phyloP scores from a whole-genome alignment of 768 basidiomycete species.

The Mycena latifolia region DNA sequence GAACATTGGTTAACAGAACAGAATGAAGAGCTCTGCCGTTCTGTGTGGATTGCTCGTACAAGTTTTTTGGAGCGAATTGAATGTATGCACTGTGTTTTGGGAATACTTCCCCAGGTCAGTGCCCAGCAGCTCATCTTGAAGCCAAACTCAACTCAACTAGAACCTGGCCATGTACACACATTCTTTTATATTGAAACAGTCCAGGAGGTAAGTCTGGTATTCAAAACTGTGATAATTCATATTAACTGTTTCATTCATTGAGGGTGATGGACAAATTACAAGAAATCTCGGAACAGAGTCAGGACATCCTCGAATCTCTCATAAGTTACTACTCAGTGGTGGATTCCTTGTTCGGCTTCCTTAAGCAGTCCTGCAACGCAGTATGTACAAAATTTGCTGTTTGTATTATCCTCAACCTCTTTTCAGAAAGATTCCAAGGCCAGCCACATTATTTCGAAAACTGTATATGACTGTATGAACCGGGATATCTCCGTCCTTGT shows the following conservation, averaged over 20 bases:
- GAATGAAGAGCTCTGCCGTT: background rate
- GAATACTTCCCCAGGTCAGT: slow-evolving; percentile 9
- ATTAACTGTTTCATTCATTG: background rate
- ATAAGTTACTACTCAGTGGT: slow-evolving; percentile 1
- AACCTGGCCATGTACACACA: slow-evolving; percentile 6
- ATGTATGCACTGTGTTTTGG: background rate
- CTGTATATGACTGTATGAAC: background rate
- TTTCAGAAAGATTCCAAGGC: too few relatives aligned
- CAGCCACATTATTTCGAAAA: background rate
- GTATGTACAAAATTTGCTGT: too few relatives aligned
- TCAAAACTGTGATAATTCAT: background rate
- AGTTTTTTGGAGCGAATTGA: background rate
- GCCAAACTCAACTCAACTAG: background rate
- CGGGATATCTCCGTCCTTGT: background rate
- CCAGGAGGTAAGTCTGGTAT: background rate
- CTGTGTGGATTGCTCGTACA: background rate
- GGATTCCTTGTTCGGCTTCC: background rate
- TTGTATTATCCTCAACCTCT: background rate
- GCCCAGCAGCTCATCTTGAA: background rate
- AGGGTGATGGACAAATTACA: background rate
- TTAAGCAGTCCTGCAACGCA: too few relatives aligned
- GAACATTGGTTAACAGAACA: slow-evolving; percentile 1
- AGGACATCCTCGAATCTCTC: slow-evolving; percentile 7
- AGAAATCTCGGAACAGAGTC: background rate
- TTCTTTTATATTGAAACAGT: background rate